These are phyloP conservation scores for Pyracantha coccinea DNA, from an alignment of 331 rosid genomes.

Conservation along the genomic window DNA sequence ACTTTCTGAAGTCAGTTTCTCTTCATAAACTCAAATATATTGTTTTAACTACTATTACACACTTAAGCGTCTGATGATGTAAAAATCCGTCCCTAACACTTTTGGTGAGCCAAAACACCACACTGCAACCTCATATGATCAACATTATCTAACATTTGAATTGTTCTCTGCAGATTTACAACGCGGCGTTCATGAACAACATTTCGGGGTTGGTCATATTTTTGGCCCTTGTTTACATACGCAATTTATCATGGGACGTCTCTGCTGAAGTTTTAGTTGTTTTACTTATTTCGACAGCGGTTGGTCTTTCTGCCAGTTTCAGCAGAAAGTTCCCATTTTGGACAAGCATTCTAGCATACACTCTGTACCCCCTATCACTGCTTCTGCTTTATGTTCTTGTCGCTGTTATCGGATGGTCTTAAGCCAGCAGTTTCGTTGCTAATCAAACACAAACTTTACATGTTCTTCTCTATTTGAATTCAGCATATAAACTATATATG, in stretches of 20 bases:
- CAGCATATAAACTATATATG: not conserved
- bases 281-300: slow-evolving; percentile 14
- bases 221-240: slow-evolving; percentile 28
- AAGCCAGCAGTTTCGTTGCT: not conserved
- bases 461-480: not conserved
- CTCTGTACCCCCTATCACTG: slow-evolving; percentile 24
- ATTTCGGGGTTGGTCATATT: slow-evolving; percentile 17
- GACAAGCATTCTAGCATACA: slow-evolving; percentile 20
- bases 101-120: too few relatives aligned
- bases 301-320: slow-evolving; percentile 15
- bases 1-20: slow-evolving; percentile 29
- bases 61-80: too few relatives aligned
- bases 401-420: slow-evolving; percentile 21
- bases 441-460: not conserved
- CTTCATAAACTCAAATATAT: not conserved
- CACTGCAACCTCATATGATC: too few relatives aligned
- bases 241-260: slow-evolving; percentile 28
- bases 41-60: too few relatives aligned
- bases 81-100: too few relatives aligned
- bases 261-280: slow-evolving; percentile 23
- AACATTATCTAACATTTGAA: not conserved
- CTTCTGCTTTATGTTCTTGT: slow-evolving; percentile 21
- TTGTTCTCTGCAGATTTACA: slow-evolving; percentile 27
- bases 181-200: slow-evolving; percentile 30
- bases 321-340: slow-evolving; percentile 25